A percentile compares a stretch with the other conserved stretches of the same genome.
Evolutionary conservation across 176 grass and related monocot species (phyloP).

Genomic region (Oryza coarctata): DNA sequence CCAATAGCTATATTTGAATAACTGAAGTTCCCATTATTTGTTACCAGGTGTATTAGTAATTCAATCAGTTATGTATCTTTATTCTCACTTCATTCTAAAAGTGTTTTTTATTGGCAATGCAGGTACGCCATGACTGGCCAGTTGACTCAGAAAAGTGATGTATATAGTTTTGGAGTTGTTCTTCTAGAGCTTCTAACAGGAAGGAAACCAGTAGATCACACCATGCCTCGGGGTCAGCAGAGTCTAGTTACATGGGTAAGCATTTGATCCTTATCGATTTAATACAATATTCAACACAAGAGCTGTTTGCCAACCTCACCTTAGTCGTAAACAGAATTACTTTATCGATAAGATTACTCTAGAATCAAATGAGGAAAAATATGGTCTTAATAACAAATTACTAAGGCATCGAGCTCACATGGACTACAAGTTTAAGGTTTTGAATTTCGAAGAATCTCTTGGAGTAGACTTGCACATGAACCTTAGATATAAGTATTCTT

Average conservation of each 20-base stretch:
- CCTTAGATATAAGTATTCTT: not conserved
- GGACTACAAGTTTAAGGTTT: not conserved
- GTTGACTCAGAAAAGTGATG: conserved; percentile 92
- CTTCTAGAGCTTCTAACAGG: conserved; percentile 91
- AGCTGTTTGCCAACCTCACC: not conserved
- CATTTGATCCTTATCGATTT: conserved; percentile 22
- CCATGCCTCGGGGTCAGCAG: conserved; percentile 92
- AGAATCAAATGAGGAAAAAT: not conserved
- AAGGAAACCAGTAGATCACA: conserved; percentile 90
- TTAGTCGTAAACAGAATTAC: not conserved
- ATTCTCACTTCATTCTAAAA: not conserved
- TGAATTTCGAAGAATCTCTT: conserved; percentile 13
- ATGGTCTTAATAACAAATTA: not conserved
- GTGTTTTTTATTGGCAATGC: conserved; percentile 23
- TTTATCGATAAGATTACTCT: conserved; percentile 12
- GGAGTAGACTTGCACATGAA: not conserved
- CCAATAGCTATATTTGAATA: not conserved
- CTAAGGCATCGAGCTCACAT: not conserved
- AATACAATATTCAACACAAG: conserved; percentile 6
- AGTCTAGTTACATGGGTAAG: conserved; percentile 96
- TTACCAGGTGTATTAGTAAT: not conserved
- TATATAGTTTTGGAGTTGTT: conserved; percentile 95
- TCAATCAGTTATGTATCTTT: not conserved
- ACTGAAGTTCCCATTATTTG: not conserved
- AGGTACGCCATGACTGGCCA: conserved; percentile 97